These are phyloP conservation scores for Saccharomycopsis babjevae DNA, from an alignment of 805 yeast species.

Conservation along the genomic window DNA sequence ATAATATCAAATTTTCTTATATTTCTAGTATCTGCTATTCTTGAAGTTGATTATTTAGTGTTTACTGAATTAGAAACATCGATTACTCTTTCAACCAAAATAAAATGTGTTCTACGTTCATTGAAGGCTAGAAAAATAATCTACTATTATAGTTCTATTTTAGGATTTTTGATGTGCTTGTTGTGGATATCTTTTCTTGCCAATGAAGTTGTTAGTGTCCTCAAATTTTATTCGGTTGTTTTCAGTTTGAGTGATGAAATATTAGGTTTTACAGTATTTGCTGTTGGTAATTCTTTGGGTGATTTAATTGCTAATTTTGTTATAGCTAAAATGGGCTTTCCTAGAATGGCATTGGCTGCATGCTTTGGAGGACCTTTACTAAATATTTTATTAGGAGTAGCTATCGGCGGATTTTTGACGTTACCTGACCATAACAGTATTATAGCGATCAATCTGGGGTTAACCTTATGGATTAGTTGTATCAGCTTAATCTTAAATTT, in stretches of 20 bases:
- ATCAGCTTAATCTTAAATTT: slow-evolving; percentile 20
- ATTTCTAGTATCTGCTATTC: neutral
- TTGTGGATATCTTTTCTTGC: slow-evolving; percentile 64
- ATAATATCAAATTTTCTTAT: neutral
- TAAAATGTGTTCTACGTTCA: neutral
- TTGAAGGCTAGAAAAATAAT: neutral
- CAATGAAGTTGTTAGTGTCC: slow-evolving; percentile 52
- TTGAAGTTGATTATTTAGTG: neutral
- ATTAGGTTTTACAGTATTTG: slow-evolving; percentile 79
- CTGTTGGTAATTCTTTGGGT: slow-evolving; percentile 87
- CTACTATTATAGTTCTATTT: neutral
- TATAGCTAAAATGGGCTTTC: slow-evolving; percentile 70
- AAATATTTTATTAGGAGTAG: slow-evolving; percentile 70
- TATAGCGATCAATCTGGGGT: slow-evolving; percentile 15
- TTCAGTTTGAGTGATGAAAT: slow-evolving; percentile 64
- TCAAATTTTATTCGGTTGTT: slow-evolving; percentile 51
- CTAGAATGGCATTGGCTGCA: slow-evolving; percentile 88
- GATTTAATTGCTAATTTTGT: slow-evolving; percentile 79
- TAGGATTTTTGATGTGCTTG: slow-evolving; percentile 60
- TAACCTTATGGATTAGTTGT: slow-evolving; percentile 21
- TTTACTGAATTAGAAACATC: neutral
- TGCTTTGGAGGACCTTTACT: slow-evolving; percentile 90
- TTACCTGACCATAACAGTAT: slow-evolving; percentile 20
- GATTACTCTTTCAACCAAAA: neutral
- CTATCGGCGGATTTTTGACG: slow-evolving; percentile 55